A percentile compares a stretch with the other conserved stretches of the same genome.
Conservation (phyloP, 345 rosid species). For the Syzygium grande region DNA sequence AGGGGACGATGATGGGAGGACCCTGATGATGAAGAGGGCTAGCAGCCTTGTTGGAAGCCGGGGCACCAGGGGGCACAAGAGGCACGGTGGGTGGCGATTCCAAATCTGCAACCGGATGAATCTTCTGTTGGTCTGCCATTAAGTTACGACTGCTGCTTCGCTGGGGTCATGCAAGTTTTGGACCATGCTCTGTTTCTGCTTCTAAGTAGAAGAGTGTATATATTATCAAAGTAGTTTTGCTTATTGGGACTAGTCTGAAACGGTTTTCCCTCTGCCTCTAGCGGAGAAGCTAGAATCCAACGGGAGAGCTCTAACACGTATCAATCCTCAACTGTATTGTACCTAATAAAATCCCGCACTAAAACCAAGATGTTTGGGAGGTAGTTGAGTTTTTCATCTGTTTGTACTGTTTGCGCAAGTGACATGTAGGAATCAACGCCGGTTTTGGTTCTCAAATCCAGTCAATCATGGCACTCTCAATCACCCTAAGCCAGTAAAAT, state of each 20-base stretch:
- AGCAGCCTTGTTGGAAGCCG: constrained; percentile 15
- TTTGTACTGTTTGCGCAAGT: not conserved
- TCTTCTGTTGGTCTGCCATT: constrained; percentile 33
- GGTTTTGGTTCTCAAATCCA: not conserved
- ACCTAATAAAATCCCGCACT: not conserved
- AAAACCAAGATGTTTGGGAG: not conserved
- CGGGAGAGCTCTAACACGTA: not conserved
- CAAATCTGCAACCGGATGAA: constrained; percentile 31
- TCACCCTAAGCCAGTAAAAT: not conserved
- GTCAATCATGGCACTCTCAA: not conserved
- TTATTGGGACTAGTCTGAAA: not conserved
- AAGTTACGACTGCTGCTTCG: not conserved
- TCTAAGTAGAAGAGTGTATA: not conserved
- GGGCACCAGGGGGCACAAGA: constrained; percentile 14
- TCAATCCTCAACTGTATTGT: not conserved
- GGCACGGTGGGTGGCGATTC: constrained; percentile 23
- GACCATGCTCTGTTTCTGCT: not conserved
- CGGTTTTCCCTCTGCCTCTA: not conserved
- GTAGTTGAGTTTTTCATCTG: not conserved
- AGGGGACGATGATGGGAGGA: constrained; percentile 4
- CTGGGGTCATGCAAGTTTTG: not conserved
- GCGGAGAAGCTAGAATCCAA: not conserved
- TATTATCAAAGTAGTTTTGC: not conserved
- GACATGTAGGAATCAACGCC: not conserved
- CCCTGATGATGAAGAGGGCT: constrained; percentile 3